phyloP scores from a whole-genome alignment of 768 basidiomycete genomes.

The Leccinum olivaceopallidum region DNA sequence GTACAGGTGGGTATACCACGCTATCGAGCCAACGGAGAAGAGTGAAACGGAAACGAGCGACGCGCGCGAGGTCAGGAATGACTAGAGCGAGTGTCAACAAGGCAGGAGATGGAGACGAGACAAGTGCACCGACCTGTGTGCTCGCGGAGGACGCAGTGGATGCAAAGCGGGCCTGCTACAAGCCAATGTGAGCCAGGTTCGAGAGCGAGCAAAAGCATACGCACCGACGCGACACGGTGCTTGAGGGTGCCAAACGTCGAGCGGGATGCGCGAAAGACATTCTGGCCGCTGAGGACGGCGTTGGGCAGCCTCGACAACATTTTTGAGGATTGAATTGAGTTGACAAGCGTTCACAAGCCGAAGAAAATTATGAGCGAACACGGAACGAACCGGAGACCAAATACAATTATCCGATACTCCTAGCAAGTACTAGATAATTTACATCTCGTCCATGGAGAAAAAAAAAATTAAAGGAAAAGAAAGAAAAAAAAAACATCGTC shows the following conservation, averaged over 20 bases:
- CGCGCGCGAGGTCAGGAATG: constrained; percentile 67
- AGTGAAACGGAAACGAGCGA: constrained; percentile 75
- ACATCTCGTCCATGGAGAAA: constrained; percentile 19
- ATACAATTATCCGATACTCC: constrained; percentile 16
- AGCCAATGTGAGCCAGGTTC: constrained; percentile 13
- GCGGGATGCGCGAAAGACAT: constrained; percentile 47
- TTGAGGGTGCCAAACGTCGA: constrained; percentile 41
- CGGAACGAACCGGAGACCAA: constrained; percentile 53
- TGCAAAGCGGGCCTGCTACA: constrained; percentile 64
- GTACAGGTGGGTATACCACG: constrained; percentile 96
- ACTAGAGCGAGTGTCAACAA: constrained; percentile 38
- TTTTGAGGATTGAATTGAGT: constrained; percentile 52
- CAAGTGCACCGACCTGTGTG: constrained; percentile 57
- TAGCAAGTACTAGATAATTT: constrained; percentile 28
- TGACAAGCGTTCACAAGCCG: constrained; percentile 43
- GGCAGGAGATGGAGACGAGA: not conserved
- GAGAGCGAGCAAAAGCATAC: constrained; percentile 23
- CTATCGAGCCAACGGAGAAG: constrained; percentile 84
- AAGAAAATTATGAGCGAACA: constrained; percentile 22
- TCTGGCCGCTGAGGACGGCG: constrained; percentile 64
- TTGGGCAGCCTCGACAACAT: constrained; percentile 84
- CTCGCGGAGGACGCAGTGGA: constrained; percentile 61
- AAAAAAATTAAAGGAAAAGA: not conserved
- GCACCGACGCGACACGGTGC: constrained; percentile 53
- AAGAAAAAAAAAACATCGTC: not conserved